These are phyloP conservation scores for Phytophthora sojae DNA, from an alignment of 352 stramenopile species.

Conservation along the genomic window DNA sequence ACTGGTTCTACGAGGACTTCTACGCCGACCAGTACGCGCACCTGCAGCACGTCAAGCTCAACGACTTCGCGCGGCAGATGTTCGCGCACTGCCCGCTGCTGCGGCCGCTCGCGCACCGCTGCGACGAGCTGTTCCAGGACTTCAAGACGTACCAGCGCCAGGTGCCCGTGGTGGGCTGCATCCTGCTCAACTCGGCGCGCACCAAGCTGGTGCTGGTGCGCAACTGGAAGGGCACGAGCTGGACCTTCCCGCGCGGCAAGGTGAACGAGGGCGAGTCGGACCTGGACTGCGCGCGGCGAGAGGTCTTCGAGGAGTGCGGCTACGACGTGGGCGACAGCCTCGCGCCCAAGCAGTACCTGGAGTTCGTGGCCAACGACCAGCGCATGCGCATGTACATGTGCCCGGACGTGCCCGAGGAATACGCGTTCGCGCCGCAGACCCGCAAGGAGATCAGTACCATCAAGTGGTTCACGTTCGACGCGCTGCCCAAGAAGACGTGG, in stretches of 20 bases:
- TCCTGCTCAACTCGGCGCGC: conserved; percentile 89
- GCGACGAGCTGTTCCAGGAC: conserved; percentile 93
- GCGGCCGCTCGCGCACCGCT: conserved; percentile 82
- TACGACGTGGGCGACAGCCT: conserved; percentile 89
- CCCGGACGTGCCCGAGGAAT: conserved; percentile 90
- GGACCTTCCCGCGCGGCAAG: conserved; percentile 94
- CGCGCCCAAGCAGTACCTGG: conserved; percentile 79
- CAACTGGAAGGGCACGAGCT: conserved; percentile 93
- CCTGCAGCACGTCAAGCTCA: conserved; percentile 93
- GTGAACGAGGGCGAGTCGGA: conserved; percentile 94
- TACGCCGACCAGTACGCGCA: conserved; percentile 91
- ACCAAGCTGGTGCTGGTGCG: conserved; percentile 92
- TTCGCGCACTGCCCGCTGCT: conserved; percentile 93
- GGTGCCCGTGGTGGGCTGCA: conserved; percentile 95
- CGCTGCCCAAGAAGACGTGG: conserved; percentile 94
- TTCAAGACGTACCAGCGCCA: conserved; percentile 95
- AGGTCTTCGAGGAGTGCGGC: conserved; percentile 94
- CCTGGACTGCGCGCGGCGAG: conserved; percentile 87
- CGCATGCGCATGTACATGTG: conserved; percentile 94
- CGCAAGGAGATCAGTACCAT: conserved; percentile 96
- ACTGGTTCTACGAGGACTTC: conserved; percentile 98
- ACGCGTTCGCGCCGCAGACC: conserved; percentile 93
- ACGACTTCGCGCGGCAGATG: conserved; percentile 94
- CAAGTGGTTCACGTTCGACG: conserved; percentile 91
- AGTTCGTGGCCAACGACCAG: conserved; percentile 90